Evolutionary conservation across 2,329 filamentous ascomycete genomes (phyloP).

Genomic region (Colletotrichum sp.): DNA sequence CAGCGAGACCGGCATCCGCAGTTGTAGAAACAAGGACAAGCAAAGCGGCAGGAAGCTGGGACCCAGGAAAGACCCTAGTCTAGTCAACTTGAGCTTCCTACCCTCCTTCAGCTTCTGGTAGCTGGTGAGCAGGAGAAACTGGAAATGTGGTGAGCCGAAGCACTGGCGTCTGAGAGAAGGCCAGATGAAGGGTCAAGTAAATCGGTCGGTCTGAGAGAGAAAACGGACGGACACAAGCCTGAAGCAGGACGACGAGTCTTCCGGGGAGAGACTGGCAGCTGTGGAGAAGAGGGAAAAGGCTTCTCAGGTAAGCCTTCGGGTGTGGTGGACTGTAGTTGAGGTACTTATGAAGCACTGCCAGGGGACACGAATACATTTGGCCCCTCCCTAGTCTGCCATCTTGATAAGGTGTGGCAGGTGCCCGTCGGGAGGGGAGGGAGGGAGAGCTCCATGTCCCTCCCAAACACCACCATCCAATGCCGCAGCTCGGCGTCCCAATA

Average conservation of each 20-base stretch:
- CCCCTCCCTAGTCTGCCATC: constrained; percentile 9
- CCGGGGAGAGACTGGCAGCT: constrained; percentile 14
- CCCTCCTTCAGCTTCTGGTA: constrained; percentile 12
- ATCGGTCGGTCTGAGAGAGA: not conserved
- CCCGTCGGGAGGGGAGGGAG: constrained; percentile 2
- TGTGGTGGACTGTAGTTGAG: constrained; percentile 13
- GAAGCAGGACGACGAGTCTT: constrained; percentile 8
- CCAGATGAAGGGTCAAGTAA: not conserved
- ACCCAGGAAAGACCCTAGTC: constrained; percentile 1
- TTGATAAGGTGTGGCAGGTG: constrained; percentile 22
- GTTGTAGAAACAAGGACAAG: constrained; percentile 12
- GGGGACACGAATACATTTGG: constrained; percentile 5
- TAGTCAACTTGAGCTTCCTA: not conserved
- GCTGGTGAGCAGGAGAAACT: not conserved
- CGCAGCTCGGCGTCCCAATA: constrained; percentile 12
- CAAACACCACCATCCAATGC: constrained; percentile 12
- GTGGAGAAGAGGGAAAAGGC: constrained; percentile 20
- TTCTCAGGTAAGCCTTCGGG: not conserved
- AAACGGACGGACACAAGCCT: not conserved
- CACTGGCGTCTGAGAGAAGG: not conserved
- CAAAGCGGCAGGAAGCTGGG: not conserved
- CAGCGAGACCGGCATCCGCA: constrained; percentile 21
- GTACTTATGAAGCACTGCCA: constrained; percentile 18
- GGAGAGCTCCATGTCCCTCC: constrained; percentile 4
- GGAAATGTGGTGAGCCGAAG: not conserved